These are phyloP conservation scores for Metschnikowia noctiluminum DNA, from an alignment of 805 yeast genomes.

Conservation along the genomic window DNA sequence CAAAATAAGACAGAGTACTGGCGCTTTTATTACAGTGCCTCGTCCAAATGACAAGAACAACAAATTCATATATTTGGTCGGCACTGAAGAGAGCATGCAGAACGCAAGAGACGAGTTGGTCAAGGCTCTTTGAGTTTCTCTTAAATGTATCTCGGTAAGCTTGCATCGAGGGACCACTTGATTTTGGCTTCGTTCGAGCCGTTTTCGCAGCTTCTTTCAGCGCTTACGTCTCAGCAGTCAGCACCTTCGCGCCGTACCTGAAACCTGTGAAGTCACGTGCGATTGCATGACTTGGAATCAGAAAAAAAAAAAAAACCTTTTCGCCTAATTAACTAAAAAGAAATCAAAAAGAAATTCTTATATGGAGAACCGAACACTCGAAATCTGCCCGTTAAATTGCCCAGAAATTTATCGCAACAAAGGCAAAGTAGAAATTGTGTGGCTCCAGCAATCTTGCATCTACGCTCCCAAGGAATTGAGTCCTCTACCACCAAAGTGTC, in stretches of 20 bases:
- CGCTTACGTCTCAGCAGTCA: neutral
- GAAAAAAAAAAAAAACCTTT: neutral
- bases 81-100: conserved; percentile 51
- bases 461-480: too few species aligned
- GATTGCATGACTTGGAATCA: neutral
- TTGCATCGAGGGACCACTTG: neutral
- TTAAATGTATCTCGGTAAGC: neutral
- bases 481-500: too few species aligned
- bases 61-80: conserved; percentile 58
- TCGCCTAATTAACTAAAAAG: neutral
- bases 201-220: too few species aligned
- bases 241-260: neutral
- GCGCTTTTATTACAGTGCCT: conserved; percentile 62
- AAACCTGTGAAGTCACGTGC: conserved; percentile 5
- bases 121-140: conserved; percentile 6
- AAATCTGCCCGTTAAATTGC: too few species aligned
- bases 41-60: conserved; percentile 49
- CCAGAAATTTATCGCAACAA: too few species aligned
- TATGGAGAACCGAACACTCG: neutral
- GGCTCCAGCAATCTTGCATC: too few species aligned
- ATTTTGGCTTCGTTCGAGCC: too few species aligned
- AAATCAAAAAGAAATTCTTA: conserved; percentile 3
- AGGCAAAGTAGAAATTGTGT: too few species aligned
- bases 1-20: conserved; percentile 55
- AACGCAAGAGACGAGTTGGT: conserved; percentile 21